Evolutionary conservation across 305 asterid species (phyloP).

Genomic region (Fraxinus latifolia): DNA sequence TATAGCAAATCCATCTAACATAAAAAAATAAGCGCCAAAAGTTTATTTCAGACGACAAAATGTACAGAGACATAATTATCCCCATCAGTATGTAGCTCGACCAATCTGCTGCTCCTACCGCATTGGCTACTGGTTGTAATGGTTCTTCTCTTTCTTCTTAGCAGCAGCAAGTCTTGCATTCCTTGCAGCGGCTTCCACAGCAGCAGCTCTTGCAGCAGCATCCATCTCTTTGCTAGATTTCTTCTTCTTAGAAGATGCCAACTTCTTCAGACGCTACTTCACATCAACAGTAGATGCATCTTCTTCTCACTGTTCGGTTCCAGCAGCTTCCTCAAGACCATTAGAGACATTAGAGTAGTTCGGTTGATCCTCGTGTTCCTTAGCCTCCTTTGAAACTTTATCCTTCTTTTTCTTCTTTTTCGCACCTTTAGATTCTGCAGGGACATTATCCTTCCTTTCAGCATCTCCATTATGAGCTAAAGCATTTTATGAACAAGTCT

Average conservation of each 20-base stretch:
- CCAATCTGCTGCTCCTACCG: conserved; percentile 14
- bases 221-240: conserved; percentile 34
- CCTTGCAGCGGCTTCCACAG: conserved; percentile 31
- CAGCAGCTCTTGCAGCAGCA: conserved; percentile 31
- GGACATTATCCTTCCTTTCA: conserved; percentile 12
- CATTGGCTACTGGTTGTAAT: conserved; percentile 35
- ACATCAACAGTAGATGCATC: no score
- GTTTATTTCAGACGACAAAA: background rate
- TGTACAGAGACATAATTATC: background rate
- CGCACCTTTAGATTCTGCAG: conserved; percentile 28
- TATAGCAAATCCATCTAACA: background rate
- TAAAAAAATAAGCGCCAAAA: background rate
- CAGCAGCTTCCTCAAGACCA: conserved; percentile 5
- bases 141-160: conserved; percentile 36
- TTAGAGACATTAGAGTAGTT: conserved; percentile 17
- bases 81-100: background rate
- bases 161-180: conserved; percentile 34
- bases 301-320: conserved; percentile 11
- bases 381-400: conserved; percentile 24
- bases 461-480: background rate
- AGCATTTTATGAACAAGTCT: background rate
- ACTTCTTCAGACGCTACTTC: no score
- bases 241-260: no score
- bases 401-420: conserved; percentile 37
- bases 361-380: conserved; percentile 24